These are phyloP conservation scores for Beauveria bassiana DNA, from an alignment of 2,329 filamentous ascomycete species.

Conservation along the genomic window DNA sequence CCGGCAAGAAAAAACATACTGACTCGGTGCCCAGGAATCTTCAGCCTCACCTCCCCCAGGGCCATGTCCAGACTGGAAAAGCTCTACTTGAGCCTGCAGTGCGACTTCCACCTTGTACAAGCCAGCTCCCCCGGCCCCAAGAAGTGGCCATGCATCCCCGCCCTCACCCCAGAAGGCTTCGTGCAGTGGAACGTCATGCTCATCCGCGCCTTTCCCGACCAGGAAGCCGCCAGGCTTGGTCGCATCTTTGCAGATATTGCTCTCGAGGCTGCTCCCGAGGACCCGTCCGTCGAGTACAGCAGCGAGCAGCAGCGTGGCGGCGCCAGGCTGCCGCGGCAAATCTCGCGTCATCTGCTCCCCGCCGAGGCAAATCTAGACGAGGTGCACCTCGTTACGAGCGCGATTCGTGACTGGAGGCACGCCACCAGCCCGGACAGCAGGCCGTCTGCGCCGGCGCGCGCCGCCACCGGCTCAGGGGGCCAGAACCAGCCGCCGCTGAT, in stretches of 20 bases:
- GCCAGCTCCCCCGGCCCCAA: conserved; percentile 31
- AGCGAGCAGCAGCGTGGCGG: conserved; percentile 51
- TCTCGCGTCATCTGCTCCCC: conserved; percentile 68
- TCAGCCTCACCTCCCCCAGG: neutral
- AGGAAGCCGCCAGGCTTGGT: conserved; percentile 63
- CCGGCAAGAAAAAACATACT: neutral
- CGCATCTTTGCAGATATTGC: conserved; percentile 63
- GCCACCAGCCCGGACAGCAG: neutral
- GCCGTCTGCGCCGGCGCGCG: neutral
- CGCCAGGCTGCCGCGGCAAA: conserved; percentile 63
- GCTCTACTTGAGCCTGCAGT: conserved; percentile 47
- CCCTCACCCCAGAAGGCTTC: conserved; percentile 61
- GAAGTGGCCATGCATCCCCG: conserved; percentile 51
- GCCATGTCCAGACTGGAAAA: neutral
- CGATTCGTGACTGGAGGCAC: conserved; percentile 41
- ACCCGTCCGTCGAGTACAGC: conserved; percentile 49
- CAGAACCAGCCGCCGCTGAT: neutral
- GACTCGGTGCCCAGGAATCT: neutral
- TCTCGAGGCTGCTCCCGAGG: conserved; percentile 38
- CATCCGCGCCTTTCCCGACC: conserved; percentile 68
- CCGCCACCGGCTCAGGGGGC: neutral
- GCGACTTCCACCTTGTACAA: conserved; percentile 60
- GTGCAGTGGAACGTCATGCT: conserved; percentile 63
- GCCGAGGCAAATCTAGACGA: conserved; percentile 45
- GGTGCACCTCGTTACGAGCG: conserved; percentile 52